These are phyloP conservation scores for Hypsizygus marmoreus DNA, from an alignment of 768 basidiomycete species.

Conservation along the genomic window DNA sequence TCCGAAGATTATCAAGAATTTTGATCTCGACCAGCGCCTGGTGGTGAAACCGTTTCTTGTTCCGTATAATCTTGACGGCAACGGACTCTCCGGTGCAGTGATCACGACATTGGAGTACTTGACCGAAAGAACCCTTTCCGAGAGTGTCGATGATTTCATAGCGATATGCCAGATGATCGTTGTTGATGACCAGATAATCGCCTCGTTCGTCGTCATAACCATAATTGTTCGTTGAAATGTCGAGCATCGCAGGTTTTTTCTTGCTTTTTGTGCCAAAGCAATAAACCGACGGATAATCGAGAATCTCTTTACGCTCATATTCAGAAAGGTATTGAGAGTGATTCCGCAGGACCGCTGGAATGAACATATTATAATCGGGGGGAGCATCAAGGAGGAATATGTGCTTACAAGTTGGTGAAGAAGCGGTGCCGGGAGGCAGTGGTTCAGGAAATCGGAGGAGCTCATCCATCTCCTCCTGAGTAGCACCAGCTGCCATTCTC, in stretches of 20 bases:
- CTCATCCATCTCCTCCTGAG: slow-evolving; percentile 85
- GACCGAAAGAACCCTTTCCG: slow-evolving; percentile 98
- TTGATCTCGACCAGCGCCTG: slow-evolving; percentile 99
- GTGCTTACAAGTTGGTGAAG: slow-evolving; percentile 70
- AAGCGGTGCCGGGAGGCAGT: slow-evolving; percentile 62
- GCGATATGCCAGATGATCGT: slow-evolving; percentile 95
- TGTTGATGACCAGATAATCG: slow-evolving; percentile 88
- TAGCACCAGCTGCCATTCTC: slow-evolving; percentile 79
- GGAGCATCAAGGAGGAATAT: background rate
- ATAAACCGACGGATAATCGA: slow-evolving; percentile 84
- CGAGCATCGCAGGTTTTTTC: slow-evolving; percentile 80
- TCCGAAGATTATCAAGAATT: slow-evolving; percentile 91
- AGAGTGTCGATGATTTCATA: slow-evolving; percentile 92
- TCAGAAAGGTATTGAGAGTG: slow-evolving; percentile 77
- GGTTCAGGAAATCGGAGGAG: slow-evolving; percentile 94
- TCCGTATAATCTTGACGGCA: slow-evolving; percentile 98
- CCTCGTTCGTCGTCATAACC: slow-evolving; percentile 98
- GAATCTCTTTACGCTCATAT: slow-evolving; percentile 89
- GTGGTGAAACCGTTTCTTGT: slow-evolving; percentile 98
- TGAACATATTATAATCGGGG: slow-evolving; percentile 11
- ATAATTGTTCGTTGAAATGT: slow-evolving; percentile 80
- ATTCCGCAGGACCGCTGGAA: slow-evolving; percentile 62
- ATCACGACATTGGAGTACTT: slow-evolving; percentile 94
- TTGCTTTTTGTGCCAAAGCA: slow-evolving; percentile 77
- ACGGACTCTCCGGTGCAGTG: slow-evolving; percentile 95